A percentile compares a stretch with the other conserved stretches of the same genome.
These are phyloP conservation scores for Echinochloa phyllopogon DNA, from an alignment of 176 grass and related monocot genomes.

Conservation along the genomic window DNA sequence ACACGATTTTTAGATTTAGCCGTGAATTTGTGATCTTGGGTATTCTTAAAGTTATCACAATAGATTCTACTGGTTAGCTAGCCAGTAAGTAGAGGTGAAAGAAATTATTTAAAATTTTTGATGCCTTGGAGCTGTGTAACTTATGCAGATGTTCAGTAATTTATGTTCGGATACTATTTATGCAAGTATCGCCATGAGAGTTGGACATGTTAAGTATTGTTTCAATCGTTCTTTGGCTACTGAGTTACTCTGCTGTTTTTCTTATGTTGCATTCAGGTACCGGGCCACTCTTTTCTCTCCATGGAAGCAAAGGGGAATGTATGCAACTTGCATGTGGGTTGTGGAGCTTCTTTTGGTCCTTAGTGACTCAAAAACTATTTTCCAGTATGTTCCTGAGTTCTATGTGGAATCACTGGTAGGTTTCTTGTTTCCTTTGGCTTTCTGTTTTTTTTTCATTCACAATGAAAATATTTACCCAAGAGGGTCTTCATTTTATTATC, in stretches of 20 bases:
- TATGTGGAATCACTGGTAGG: conserved; percentile 87
- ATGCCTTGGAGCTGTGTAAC: neutral
- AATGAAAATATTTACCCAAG: conserved; percentile 15
- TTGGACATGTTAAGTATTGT: neutral
- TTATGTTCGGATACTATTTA: conserved; percentile 16
- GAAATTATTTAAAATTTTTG: neutral
- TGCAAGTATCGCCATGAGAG: neutral
- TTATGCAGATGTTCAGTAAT: conserved; percentile 14
- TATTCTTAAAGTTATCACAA: neutral
- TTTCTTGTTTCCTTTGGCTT: conserved; percentile 37
- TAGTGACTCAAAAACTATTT: conserved; percentile 58
- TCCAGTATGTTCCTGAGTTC: conserved; percentile 76
- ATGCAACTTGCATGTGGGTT: conserved; percentile 92
- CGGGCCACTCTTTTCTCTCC: conserved; percentile 79
- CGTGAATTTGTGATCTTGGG: neutral
- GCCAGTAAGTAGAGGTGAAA: neutral
- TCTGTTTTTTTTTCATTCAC: conserved; percentile 18
- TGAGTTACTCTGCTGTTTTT: neutral
- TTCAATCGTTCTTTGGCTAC: neutral
- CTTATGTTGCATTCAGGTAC: conserved; percentile 60
- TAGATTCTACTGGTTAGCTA: neutral
- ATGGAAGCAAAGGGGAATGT: conserved; percentile 96
- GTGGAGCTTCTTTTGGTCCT: conserved; percentile 87
- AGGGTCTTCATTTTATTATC: neutral
- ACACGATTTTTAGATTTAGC: neutral